These are phyloP conservation scores for Thoreauomyces humboldtii DNA, from an alignment of 192 early-diverging fungal genomes.

Conservation along the genomic window DNA sequence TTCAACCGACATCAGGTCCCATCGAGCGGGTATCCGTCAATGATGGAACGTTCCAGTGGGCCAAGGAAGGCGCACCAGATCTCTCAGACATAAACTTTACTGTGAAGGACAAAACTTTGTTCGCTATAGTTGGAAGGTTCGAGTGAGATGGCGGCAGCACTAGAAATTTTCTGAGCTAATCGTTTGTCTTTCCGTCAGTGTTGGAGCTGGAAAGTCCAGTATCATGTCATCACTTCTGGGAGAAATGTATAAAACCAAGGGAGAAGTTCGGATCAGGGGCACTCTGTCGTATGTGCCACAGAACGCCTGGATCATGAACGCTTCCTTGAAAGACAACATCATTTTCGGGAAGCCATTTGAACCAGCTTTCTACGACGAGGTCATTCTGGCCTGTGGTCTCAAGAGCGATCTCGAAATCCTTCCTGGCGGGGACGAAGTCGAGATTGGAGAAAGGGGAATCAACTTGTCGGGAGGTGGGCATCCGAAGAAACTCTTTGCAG, in stretches of 20 bases:
- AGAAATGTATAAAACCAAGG: constrained; percentile 77
- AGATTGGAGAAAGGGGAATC: constrained; percentile 69
- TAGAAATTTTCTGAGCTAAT: not conserved
- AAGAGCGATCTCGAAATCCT: constrained; percentile 83
- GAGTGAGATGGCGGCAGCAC: not conserved
- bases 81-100: constrained; percentile 49
- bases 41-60: constrained; percentile 50
- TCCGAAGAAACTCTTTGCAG: too few relatives aligned
- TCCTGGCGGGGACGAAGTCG: constrained; percentile 83
- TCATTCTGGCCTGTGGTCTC: constrained; percentile 83
- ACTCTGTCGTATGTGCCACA: constrained; percentile 74
- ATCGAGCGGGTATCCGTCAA: constrained; percentile 38
- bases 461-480: constrained; percentile 48
- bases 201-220: constrained; percentile 77
- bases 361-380: constrained; percentile 69
- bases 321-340: constrained; percentile 88
- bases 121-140: constrained; percentile 40
- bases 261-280: constrained; percentile 69
- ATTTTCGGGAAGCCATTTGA: constrained; percentile 81
- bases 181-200: constrained; percentile 34
- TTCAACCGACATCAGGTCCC: constrained; percentile 4
- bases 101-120: constrained; percentile 57
- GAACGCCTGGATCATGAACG: constrained; percentile 94
- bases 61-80: constrained; percentile 12
- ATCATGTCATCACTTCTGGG: constrained; percentile 77